Base-by-base conservation (phyloP, 129 eudicot genomes). In the Gnaphalium uliginosum region DNA sequence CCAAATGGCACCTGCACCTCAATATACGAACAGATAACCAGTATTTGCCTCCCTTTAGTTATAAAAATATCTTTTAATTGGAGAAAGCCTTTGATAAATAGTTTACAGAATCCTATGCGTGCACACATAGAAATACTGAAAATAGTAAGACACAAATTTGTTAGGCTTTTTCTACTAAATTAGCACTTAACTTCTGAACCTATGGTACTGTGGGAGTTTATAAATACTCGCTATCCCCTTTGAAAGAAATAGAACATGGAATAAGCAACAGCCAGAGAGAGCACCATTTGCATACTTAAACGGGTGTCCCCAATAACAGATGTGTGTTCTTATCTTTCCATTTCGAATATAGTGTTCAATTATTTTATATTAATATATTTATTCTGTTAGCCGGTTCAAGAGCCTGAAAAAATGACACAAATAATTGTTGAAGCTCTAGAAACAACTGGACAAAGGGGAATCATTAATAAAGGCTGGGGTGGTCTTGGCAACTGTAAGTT, bases 391-490 rank as follows among this genome's bases (percentile, higher is more conserved):
- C 99, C 97, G 62, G 97, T 95, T 76, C 92, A 91, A 86, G 97
- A 91, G 78, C 97, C 99, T 7, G 81, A 87, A 83, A 89, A 89
- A 78, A 95, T 91, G 96, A 95, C 99, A 10, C 73, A 91, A 71
- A 89, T 85, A 66, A 95, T 95, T 73, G 96, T 95, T 79, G 86
- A 94, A 87, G 99, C 99, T 68, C 83, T 95, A 71, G 92, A 91
- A 81, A 78, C 14, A 58, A 95, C 99, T 57, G 90, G 92, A 24
- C 99, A 95, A 78, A 84, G 99, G 78, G 99, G 99, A 15, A 95
- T 95, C 73, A 89, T 95, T 66, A 91, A 91, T 90, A 91, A 87
- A 84, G 99, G 99, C 66, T 95, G 99, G 99, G 99, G 99, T 15
- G 99, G 97, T 62, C 96, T 95, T 78, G 99, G 99, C 32, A 72